Evolutionary conservation across 208 protist species (phyloP).

Genomic region (Plasmodiophora brassicae): DNA sequence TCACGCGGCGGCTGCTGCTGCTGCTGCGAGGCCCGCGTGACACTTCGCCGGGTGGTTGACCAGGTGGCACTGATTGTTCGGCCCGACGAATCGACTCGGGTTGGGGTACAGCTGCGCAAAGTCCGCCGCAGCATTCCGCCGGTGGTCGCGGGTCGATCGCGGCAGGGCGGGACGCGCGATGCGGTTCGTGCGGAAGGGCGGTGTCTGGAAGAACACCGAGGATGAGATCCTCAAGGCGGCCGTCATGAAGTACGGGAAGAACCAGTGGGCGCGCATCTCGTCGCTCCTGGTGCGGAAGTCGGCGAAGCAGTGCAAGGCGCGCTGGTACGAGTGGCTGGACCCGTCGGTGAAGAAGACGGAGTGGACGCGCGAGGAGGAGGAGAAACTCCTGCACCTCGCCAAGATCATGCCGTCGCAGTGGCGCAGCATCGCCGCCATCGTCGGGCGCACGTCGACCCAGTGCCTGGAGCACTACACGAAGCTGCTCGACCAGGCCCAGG

Average conservation of each 20-base stretch:
- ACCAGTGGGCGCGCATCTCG: slow-evolving; percentile 87
- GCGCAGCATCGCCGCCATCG: slow-evolving; percentile 89
- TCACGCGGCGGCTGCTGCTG: too few species aligned
- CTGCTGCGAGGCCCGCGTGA: too few species aligned
- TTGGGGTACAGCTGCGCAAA: too few species aligned
- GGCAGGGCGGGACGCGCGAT: too few species aligned
- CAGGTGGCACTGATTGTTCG: too few species aligned
- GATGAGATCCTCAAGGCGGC: slow-evolving; percentile 99
- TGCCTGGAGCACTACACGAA: slow-evolving; percentile 97
- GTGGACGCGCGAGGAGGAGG: slow-evolving; percentile 97
- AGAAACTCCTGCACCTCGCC: slow-evolving; percentile 95
- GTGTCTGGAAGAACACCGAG: slow-evolving; percentile 97
- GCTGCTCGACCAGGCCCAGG: slow-evolving; percentile 79
- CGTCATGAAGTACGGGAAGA: slow-evolving; percentile 98
- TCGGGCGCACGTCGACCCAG: slow-evolving; percentile 91
- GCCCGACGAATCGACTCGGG: too few species aligned
- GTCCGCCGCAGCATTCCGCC: too few species aligned
- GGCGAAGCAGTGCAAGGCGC: slow-evolving; percentile 96
- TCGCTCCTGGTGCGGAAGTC: slow-evolving; percentile 95
- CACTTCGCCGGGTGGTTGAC: too few species aligned
- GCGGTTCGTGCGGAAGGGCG: slow-evolving; percentile 72
- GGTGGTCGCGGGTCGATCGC: too few species aligned
- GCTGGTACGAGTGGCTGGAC: slow-evolving; percentile 98
- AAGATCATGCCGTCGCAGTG: slow-evolving; percentile 97
- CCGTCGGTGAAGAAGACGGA: slow-evolving; percentile 97